Conservation (phyloP, 352 stramenopile genomes). For the Pythium folliculosum region DNA sequence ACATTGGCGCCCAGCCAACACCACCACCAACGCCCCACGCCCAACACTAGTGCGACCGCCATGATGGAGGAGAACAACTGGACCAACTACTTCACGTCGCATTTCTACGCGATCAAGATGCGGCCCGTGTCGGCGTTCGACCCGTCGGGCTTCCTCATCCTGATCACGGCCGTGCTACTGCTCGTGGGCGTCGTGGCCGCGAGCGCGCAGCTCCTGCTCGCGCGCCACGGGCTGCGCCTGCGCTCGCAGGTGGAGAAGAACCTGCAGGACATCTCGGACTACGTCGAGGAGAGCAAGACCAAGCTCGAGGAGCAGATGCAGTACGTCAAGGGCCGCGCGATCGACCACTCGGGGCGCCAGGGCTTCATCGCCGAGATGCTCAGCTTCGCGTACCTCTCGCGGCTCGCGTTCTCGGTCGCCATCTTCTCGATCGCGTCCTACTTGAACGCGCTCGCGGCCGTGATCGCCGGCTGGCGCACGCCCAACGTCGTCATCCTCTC, state of each 20-base stretch:
- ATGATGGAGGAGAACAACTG: slow-evolving; percentile 59
- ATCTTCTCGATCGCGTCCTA: slow-evolving; percentile 81
- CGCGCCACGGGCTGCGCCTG: slow-evolving; percentile 36
- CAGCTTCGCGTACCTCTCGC: slow-evolving; percentile 83
- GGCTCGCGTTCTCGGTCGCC: slow-evolving; percentile 74
- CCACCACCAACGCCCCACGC: no score
- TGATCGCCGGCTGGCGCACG: slow-evolving; percentile 82
- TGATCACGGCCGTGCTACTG: slow-evolving; percentile 69
- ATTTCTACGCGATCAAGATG: slow-evolving; percentile 87
- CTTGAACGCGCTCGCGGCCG: slow-evolving; percentile 77
- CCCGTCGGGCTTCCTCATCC: slow-evolving; percentile 84
- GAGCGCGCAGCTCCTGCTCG: slow-evolving; percentile 46
- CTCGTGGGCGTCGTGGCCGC: slow-evolving; percentile 63
- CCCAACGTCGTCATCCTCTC: slow-evolving; percentile 82
- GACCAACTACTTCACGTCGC: slow-evolving; percentile 71
- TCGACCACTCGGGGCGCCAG: slow-evolving; percentile 73
- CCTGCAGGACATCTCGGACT: slow-evolving; percentile 76
- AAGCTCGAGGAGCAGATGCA: slow-evolving; percentile 71
- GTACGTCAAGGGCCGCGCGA: slow-evolving; percentile 69
- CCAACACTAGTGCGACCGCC: no score
- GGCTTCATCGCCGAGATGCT: slow-evolving; percentile 89
- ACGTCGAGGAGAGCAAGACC: slow-evolving; percentile 62
- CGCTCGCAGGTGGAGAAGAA: slow-evolving; percentile 71
- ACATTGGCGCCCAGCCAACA: no score
- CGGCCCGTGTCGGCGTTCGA: slow-evolving; percentile 82